phyloP scores from a whole-genome alignment of 1,139 yeast species.

The Yamadazyma atlantica region DNA sequence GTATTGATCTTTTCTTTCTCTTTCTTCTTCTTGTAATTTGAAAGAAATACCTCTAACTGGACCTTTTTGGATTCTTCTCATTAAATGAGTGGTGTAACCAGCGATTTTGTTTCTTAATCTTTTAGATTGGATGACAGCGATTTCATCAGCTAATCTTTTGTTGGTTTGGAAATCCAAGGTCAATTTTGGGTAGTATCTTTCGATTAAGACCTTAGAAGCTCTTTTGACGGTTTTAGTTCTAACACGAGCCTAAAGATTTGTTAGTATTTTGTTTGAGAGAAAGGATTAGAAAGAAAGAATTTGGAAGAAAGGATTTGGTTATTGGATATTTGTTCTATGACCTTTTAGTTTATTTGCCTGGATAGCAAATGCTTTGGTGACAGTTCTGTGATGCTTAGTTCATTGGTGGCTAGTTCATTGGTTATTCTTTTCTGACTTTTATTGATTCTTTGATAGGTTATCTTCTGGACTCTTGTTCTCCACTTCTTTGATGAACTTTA shows the following conservation, averaged over 20 bases:
- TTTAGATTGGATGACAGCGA: conserved; percentile 99
- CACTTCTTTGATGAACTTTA: too few species aligned
- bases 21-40: conserved; percentile 99
- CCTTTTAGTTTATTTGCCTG: too few species aligned
- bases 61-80: conserved; percentile 99
- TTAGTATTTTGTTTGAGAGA: too few species aligned
- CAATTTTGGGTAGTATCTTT: conserved; percentile 99
- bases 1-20: conserved; percentile 99
- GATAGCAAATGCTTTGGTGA: too few species aligned
- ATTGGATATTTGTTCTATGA: too few species aligned
- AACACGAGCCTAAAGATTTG: conserved; percentile 77
- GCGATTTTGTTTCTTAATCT: conserved; percentile 99
- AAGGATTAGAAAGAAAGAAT: too few species aligned
- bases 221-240: conserved; percentile 99
- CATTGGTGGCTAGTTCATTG: too few species aligned
- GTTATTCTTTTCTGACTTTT: not conserved
- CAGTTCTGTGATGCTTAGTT: too few species aligned
- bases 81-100: conserved; percentile 99
- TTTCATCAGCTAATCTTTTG: conserved; percentile 98
- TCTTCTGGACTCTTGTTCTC: too few species aligned
- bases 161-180: conserved; percentile 99
- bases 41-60: conserved; percentile 99
- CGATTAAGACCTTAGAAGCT: conserved; percentile 99
- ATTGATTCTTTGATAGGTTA: too few species aligned
- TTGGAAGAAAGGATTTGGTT: not conserved